phyloP scores from a whole-genome alignment of 257 asterid genomes.

The Hygrophila difformis region DNA sequence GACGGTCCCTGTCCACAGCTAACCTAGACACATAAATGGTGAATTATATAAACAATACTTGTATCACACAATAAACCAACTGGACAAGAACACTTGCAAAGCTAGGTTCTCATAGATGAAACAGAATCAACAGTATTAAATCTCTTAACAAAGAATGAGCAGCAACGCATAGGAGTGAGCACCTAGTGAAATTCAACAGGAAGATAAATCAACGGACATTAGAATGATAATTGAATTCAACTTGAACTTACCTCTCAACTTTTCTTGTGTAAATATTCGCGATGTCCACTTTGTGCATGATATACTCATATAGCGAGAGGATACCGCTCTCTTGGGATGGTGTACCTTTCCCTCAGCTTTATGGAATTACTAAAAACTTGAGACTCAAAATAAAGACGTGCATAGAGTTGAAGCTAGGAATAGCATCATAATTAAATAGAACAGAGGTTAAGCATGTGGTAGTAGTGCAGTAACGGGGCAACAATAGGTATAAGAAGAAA shows the following conservation, averaged over 20 bases:
- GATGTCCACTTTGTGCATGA: neutral
- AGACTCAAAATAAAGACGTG: neutral
- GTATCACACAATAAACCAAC: neutral
- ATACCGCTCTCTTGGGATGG: neutral
- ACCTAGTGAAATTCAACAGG: conserved; percentile 1
- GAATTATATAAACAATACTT: no score
- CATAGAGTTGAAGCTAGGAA: no score
- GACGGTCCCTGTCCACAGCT: no score
- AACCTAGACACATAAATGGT: no score
- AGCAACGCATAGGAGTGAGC: neutral
- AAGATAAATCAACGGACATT: neutral
- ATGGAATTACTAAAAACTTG: neutral
- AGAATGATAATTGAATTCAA: neutral
- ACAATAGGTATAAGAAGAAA: conserved; percentile 99
- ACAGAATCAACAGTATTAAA: no score
- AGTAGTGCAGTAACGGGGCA: conserved; percentile 85
- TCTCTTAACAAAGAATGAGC: no score
- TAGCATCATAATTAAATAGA: no score
- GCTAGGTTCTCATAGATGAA: conserved; percentile 3
- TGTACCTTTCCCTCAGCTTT: neutral
- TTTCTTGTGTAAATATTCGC: neutral
- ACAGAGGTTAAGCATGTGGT: conserved; percentile 73
- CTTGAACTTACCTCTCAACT: conserved; percentile 1
- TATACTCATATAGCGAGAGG: neutral
- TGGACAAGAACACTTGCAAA: conserved; percentile 4